A percentile compares a stretch with the other conserved stretches of the same genome.
phyloP scores from a whole-genome alignment of 805 yeast genomes.

The Ogataea nonfermentans region DNA sequence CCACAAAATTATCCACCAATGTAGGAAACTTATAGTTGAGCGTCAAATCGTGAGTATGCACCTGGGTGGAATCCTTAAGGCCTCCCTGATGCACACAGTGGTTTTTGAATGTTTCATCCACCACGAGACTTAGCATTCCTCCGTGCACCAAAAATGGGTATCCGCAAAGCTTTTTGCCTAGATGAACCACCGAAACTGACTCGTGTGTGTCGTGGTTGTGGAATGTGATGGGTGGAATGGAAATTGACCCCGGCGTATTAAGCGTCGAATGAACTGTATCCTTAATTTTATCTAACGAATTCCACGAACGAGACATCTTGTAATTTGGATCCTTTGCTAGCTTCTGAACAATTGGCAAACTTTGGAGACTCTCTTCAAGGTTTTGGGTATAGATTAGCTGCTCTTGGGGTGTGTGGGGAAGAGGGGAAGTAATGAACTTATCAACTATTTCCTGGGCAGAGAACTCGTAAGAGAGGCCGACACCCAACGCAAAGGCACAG shows the following conservation, averaged over 20 bases:
- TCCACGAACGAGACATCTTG: conserved; percentile 40
- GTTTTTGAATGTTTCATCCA: conserved; percentile 69
- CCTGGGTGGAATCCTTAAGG: conserved; percentile 34
- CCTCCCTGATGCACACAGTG: conserved; percentile 23
- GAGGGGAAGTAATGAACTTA: conserved; percentile 14
- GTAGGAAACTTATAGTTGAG: conserved; percentile 69
- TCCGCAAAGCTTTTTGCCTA: conserved; percentile 79
- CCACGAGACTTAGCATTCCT: conserved; percentile 76
- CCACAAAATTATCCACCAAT: conserved; percentile 71
- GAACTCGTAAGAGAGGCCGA: conserved; percentile 25
- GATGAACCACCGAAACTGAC: conserved; percentile 65
- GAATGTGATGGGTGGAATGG: conserved; percentile 69
- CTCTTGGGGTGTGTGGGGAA: conserved; percentile 27
- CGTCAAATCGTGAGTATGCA: conserved; percentile 48
- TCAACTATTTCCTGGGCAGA: conserved; percentile 31
- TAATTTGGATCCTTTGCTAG: conserved; percentile 40
- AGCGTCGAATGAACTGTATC: conserved; percentile 46
- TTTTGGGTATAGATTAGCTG: conserved; percentile 24
- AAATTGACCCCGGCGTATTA: conserved; percentile 73
- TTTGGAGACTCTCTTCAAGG: conserved; percentile 47
- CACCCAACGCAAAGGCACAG: conserved; percentile 27
- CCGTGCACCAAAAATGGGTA: conserved; percentile 89
- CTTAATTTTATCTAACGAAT: conserved; percentile 44
- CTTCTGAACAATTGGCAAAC: conserved; percentile 50
- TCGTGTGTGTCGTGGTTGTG: conserved; percentile 55